These are phyloP conservation scores for Diaporthe nobilis DNA, from an alignment of 2,329 filamentous ascomycete genomes.

Conservation along the genomic window DNA sequence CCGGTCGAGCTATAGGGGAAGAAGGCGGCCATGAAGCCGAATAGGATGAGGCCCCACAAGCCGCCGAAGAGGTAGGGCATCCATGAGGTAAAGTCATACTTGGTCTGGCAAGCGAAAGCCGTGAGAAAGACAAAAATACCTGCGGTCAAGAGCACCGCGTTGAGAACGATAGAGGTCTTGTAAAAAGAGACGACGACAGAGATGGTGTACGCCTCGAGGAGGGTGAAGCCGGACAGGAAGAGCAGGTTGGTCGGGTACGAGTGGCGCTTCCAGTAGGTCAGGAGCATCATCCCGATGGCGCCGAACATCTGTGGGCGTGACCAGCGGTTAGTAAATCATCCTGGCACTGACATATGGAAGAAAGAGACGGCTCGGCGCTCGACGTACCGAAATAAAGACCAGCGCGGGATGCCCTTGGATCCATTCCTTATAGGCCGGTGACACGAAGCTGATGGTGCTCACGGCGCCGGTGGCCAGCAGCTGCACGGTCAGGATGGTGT, in stretches of 20 bases:
- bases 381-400: conserved; percentile 83
- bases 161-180: conserved; percentile 84
- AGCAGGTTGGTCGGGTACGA: conserved; percentile 95
- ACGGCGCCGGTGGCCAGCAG: conserved; percentile 86
- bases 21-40: conserved; percentile 93
- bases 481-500: conserved; percentile 96
- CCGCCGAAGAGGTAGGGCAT: conserved; percentile 94
- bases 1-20: conserved; percentile 85
- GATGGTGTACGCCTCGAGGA: conserved; percentile 93
- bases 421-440: conserved; percentile 82
- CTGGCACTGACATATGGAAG: background rate
- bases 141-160: conserved; percentile 90
- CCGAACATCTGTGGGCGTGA: conserved; percentile 74
- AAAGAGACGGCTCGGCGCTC: background rate
- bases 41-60: conserved; percentile 91
- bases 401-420: conserved; percentile 87
- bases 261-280: conserved; percentile 96
- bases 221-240: conserved; percentile 91
- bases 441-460: conserved; percentile 90
- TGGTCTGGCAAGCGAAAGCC: conserved; percentile 94
- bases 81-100: conserved; percentile 98
- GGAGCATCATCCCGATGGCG: conserved; percentile 84
- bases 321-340: conserved; percentile 30
- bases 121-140: conserved; percentile 86
- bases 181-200: conserved; percentile 95